Conservation (phyloP, 116 monocot genomes). For the Posidonia oceanica region DNA sequence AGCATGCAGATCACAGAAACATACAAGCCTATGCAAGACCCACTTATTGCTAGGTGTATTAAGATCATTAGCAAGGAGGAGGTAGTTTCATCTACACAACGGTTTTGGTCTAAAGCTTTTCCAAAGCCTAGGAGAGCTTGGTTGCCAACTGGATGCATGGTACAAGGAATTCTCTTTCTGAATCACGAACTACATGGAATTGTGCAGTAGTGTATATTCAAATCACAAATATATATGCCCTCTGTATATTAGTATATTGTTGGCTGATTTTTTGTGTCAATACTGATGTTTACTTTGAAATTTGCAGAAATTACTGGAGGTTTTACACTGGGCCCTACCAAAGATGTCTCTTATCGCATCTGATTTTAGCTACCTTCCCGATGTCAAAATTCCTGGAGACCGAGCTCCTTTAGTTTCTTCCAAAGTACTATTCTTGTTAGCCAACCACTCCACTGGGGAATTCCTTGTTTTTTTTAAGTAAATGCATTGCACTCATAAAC, state of each 20-base stretch:
- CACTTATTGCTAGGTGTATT: conserved; percentile 55
- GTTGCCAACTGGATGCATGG: conserved; percentile 96
- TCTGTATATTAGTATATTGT: background rate
- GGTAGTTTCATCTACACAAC: conserved; percentile 28
- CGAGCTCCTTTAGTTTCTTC: conserved; percentile 94
- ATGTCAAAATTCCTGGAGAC: conserved; percentile 79
- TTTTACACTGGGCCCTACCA: conserved; percentile 78
- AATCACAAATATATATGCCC: background rate
- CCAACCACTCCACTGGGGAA: background rate
- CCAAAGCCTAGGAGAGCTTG: conserved; percentile 84
- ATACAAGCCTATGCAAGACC: conserved; percentile 75
- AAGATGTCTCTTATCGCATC: conserved; percentile 96
- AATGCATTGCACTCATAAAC: background rate
- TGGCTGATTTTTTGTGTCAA: background rate
- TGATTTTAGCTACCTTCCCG: conserved; percentile 94
- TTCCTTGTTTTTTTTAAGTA: no score
- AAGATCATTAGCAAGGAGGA: conserved; percentile 57
- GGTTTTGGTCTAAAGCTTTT: conserved; percentile 59
- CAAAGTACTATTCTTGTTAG: conserved; percentile 41
- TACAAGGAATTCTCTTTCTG: conserved; percentile 12
- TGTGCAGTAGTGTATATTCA: background rate
- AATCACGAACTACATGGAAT: background rate
- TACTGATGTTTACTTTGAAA: conserved; percentile 6
- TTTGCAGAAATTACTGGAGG: conserved; percentile 80
- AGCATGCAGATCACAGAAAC: conserved; percentile 65